phyloP scores from a whole-genome alignment of 805 yeast species.

The Candida insectalens region DNA sequence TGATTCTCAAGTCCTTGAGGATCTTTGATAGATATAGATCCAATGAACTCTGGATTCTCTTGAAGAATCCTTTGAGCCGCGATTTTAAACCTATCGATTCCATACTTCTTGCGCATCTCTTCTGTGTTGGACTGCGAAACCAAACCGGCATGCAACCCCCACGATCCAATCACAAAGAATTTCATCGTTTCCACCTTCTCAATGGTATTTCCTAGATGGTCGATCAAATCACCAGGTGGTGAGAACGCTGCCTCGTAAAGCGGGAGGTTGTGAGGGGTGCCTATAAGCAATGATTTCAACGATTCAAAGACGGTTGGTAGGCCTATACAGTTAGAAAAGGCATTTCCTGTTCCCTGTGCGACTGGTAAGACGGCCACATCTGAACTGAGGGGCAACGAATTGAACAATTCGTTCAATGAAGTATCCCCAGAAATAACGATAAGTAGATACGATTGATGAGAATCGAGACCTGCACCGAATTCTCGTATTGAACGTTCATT shows the following conservation, averaged over 20 bases:
- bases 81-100: constrained; percentile 54
- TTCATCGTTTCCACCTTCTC: constrained; percentile 8
- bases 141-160: constrained; percentile 82
- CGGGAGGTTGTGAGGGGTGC: constrained; percentile 28
- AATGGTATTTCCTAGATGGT: background rate
- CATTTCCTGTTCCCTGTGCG: constrained; percentile 86
- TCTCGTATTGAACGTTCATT: constrained; percentile 28
- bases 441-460: constrained; percentile 27
- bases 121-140: constrained; percentile 74
- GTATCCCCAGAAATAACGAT: constrained; percentile 81
- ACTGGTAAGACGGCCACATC: constrained; percentile 27
- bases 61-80: constrained; percentile 54
- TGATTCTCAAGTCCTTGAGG: background rate
- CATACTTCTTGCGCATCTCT: constrained; percentile 47
- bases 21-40: constrained; percentile 17
- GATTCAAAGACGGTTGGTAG: constrained; percentile 25
- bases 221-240: constrained; percentile 14
- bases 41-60: constrained; percentile 42
- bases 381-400: constrained; percentile 24
- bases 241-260: constrained; percentile 37
- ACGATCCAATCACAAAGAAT: constrained; percentile 60
- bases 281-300: constrained; percentile 26
- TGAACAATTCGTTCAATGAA: constrained; percentile 66
- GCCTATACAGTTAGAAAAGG: constrained; percentile 56
- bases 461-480: constrained; percentile 20